Conservation (phyloP, 1,284 basidiomycete genomes). For the Boletus albobrunnescens region DNA sequence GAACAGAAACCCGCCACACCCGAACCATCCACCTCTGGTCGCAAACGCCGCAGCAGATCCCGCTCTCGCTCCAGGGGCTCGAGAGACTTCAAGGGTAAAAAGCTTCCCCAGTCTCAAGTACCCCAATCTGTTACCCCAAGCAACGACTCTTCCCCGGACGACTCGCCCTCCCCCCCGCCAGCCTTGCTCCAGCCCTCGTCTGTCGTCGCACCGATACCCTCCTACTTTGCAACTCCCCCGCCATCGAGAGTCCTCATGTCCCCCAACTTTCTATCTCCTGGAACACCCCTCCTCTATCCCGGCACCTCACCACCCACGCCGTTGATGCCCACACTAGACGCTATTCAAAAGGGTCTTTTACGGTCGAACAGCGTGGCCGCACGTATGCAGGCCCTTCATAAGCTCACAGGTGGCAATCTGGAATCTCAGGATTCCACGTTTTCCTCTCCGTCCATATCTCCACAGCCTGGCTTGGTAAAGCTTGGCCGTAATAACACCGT, state of each 20-base stretch:
- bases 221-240: constrained; percentile 50
- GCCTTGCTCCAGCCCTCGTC: constrained; percentile 44
- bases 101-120: constrained; percentile 43
- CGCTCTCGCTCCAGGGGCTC: constrained; percentile 72
- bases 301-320: constrained; percentile 64
- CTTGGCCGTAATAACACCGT: constrained; percentile 74
- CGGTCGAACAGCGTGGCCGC: constrained; percentile 74
- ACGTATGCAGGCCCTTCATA: constrained; percentile 68
- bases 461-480: constrained; percentile 46
- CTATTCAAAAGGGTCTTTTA: constrained; percentile 63
- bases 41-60: constrained; percentile 67
- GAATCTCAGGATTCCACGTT: constrained; percentile 40
- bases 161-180: constrained; percentile 40
- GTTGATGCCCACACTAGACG: constrained; percentile 64
- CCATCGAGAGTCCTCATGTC: constrained; percentile 51
- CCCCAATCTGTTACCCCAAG: constrained; percentile 42
- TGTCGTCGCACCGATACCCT: constrained; percentile 61
- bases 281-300: constrained; percentile 53
- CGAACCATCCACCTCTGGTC: constrained; percentile 38
- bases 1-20: constrained; percentile 32
- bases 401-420: constrained; percentile 62
- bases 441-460: constrained; percentile 42
- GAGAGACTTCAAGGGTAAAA: constrained; percentile 65
- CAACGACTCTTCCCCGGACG: constrained; percentile 68
- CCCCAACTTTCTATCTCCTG: constrained; percentile 47